phyloP scores from a whole-genome alignment of 345 rosid genomes.

The Excoecaria agallocha region DNA sequence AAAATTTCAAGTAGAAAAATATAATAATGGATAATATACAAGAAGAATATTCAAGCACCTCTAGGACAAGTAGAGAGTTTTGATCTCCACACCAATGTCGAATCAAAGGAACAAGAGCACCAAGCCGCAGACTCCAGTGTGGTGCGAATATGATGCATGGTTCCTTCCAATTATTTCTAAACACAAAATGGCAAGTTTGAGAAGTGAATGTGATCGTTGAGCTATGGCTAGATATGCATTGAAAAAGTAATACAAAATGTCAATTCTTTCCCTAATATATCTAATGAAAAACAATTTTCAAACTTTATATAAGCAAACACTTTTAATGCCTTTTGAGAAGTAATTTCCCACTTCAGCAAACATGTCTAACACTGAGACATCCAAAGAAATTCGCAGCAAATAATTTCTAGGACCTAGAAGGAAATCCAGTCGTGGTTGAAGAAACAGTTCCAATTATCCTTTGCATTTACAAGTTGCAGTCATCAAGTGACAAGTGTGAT shows the following conservation, averaged over 20 bases:
- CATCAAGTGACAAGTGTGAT: not conserved
- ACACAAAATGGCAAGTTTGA: slow-evolving; percentile 25
- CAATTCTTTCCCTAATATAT: not conserved
- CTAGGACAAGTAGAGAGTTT: slow-evolving; percentile 69
- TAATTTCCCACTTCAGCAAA: not conserved
- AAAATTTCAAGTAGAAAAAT: not conserved
- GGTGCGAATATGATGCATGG: slow-evolving; percentile 75
- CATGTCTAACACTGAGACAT: not conserved
- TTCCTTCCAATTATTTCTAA: slow-evolving; percentile 77
- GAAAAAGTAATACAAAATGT: not conserved
- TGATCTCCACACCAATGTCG: slow-evolving; percentile 67
- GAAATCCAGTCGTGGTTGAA: not conserved
- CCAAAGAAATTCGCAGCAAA: not conserved
- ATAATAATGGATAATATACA: not conserved
- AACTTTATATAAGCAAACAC: not conserved
- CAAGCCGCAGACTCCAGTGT: slow-evolving; percentile 79
- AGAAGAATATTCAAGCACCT: slow-evolving; percentile 39
- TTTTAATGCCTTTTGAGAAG: not conserved
- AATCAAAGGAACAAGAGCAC: slow-evolving; percentile 76
- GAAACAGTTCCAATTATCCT: not conserved
- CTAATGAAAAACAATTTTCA: not conserved
- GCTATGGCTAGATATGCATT: not conserved
- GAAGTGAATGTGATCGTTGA: not conserved
- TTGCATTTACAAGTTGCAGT: not conserved
- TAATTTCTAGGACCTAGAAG: not conserved